phyloP scores from a whole-genome alignment of 495 filamentous ascomycete genomes.

The Penicillium goetzii region DNA sequence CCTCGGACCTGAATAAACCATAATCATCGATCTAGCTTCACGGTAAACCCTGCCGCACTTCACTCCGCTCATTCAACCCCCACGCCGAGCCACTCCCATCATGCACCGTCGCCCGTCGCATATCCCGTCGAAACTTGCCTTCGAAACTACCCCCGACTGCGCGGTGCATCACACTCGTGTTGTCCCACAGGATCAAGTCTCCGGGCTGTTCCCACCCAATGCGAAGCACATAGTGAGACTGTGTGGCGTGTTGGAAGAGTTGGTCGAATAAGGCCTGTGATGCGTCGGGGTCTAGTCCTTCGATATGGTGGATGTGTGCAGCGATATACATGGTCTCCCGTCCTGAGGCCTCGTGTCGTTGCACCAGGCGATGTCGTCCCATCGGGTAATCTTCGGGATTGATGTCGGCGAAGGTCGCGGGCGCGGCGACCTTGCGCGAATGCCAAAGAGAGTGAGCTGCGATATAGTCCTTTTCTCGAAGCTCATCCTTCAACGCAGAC shows the following conservation, averaged over 20 bases:
- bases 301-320: slow-evolving; percentile 59
- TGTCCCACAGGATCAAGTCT: slow-evolving; percentile 65
- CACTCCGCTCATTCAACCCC: slow-evolving; percentile 45
- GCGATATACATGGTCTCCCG: slow-evolving; percentile 60
- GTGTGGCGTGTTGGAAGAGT: slow-evolving; percentile 52
- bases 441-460: slow-evolving; percentile 58
- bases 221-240: slow-evolving; percentile 52
- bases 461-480: slow-evolving; percentile 53
- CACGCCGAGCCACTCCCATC: slow-evolving; percentile 40
- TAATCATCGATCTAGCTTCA: slow-evolving; percentile 2
- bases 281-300: slow-evolving; percentile 43
- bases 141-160: slow-evolving; percentile 54
- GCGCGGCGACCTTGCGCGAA: slow-evolving; percentile 56
- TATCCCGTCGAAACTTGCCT: slow-evolving; percentile 54
- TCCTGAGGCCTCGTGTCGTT: slow-evolving; percentile 56
- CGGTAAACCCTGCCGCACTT: slow-evolving; percentile 24
- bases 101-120: slow-evolving; percentile 60
- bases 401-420: slow-evolving; percentile 54
- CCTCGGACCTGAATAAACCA: not conserved
- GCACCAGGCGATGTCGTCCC: slow-evolving; percentile 53
- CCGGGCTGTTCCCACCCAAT: slow-evolving; percentile 53
- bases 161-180: slow-evolving; percentile 58
- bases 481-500: slow-evolving; percentile 36
- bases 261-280: slow-evolving; percentile 44
- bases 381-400: slow-evolving; percentile 48